Evolutionary conservation across 768 basidiomycete genomes (phyloP).

Genomic region (Xerocomus potaroensis): DNA sequence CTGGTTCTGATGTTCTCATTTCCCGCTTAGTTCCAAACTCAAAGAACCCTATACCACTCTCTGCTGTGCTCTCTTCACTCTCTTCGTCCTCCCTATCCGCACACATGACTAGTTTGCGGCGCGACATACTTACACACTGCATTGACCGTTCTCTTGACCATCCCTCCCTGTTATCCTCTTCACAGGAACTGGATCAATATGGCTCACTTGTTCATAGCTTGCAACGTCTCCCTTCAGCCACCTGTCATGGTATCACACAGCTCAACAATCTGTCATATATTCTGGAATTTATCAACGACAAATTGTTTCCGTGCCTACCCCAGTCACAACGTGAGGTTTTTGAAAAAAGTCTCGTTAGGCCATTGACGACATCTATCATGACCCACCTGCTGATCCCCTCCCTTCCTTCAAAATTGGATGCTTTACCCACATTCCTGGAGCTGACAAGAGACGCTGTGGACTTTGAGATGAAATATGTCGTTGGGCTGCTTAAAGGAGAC

Average conservation of each 20-base stretch:
- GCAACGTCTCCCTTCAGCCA: slow-evolving; percentile 43
- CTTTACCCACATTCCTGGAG: slow-evolving; percentile 58
- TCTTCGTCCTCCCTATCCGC: slow-evolving; percentile 49
- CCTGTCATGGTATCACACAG: slow-evolving; percentile 31
- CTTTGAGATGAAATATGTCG: slow-evolving; percentile 59
- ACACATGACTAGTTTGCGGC: slow-evolving; percentile 57
- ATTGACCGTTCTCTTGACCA: slow-evolving; percentile 56
- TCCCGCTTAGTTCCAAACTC: slow-evolving; percentile 53
- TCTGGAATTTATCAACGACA: slow-evolving; percentile 57
- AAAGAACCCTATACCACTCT: slow-evolving; percentile 44
- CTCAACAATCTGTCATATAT: slow-evolving; percentile 54
- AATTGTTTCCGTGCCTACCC: slow-evolving; percentile 58
- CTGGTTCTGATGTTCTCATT: slow-evolving; percentile 1
- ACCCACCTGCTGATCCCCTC: slow-evolving; percentile 62
- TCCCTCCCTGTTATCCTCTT: slow-evolving; percentile 40
- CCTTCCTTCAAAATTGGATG: slow-evolving; percentile 61
- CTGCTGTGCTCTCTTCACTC: slow-evolving; percentile 56
- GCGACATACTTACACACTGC: slow-evolving; percentile 58
- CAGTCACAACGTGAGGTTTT: slow-evolving; percentile 42
- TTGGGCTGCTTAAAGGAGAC: slow-evolving; percentile 47
- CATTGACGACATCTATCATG: slow-evolving; percentile 57
- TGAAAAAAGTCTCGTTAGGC: slow-evolving; percentile 54
- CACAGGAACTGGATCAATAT: slow-evolving; percentile 31
- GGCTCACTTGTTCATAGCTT: slow-evolving; percentile 41
- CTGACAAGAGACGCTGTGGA: slow-evolving; percentile 53